Base-by-base conservation (phyloP, 1,284 basidiomycete species). In the Sporisorium reilianum region DNA sequence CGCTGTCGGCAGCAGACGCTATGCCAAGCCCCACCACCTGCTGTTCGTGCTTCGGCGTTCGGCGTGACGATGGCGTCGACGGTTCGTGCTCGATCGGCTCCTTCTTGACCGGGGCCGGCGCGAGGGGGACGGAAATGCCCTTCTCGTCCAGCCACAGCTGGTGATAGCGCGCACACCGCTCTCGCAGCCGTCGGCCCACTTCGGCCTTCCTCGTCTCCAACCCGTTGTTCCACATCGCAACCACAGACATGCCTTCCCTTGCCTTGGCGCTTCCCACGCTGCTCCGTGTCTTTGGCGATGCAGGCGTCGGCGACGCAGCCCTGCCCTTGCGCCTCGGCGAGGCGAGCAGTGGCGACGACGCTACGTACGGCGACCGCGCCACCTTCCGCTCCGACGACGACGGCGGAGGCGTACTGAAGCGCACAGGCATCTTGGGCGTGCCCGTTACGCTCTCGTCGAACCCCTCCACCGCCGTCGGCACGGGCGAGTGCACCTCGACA, bases 1-100 rank as follows among this genome's bases (percentile, higher is more conserved):
- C 87, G 86, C 94, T 77, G 89, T 97, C 81, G 95, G 34, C 23
- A 25, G 46, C 28, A 36, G 55, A 25, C 7, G 51, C 63, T 11
- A 67, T 58, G 4, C 59, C 59, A 22, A 67, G 25, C 3, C 65
- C 59, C 10, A 63, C 30, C 12, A 25, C 41, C 14, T 30, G n/a
- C 12, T 22, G 42, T 8, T 30, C 34, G 9, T 18, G 16, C 36
- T 18, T 38, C 36, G 16, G 36, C 36, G 36, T 18, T 38, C 40
- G 46, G 18, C 59, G 51, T 12, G 61, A 64, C 8, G 36, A 38
- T 3, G 70, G 65, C 22, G 70, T 68, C 6, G 48, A 45, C 10
- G 51, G 54, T 12, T 54, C 67, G 16, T 44, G 23, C n/a, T n/a
- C n/a, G n/a, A n/a, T n/a, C 12, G 42, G 44, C 22, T 54, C 30